These are phyloP conservation scores for Benincasa hispida DNA, from an alignment of 306 rosid genomes.

Conservation along the genomic window DNA sequence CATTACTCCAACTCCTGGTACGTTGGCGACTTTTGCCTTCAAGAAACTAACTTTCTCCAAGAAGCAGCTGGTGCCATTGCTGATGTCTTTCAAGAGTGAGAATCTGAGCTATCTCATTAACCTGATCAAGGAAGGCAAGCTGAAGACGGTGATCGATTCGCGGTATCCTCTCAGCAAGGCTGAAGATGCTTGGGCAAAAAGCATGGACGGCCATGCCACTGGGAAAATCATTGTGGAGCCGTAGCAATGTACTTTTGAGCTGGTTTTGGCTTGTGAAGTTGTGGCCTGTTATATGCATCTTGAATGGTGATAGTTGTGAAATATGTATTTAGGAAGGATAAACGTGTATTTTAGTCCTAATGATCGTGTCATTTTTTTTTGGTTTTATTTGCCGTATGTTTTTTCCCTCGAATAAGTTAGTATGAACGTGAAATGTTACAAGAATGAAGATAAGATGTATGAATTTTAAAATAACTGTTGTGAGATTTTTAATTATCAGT, in stretches of 20 bases:
- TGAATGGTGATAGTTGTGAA: background rate
- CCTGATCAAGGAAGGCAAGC: constrained; percentile 42
- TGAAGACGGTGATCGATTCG: constrained; percentile 39
- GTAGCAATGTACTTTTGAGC: background rate
- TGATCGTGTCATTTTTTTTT: background rate
- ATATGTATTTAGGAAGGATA: background rate
- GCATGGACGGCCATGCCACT: constrained; percentile 45
- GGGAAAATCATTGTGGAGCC: constrained; percentile 62
- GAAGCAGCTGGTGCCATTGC: constrained; percentile 33
- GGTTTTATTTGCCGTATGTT: background rate
- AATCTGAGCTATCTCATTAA: constrained; percentile 30
- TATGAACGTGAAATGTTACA: background rate
- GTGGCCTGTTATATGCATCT: background rate
- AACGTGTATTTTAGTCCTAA: background rate
- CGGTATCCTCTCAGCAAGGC: constrained; percentile 43
- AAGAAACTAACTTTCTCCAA: constrained; percentile 43
- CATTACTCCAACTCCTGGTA: constrained; percentile 23
- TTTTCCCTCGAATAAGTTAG: background rate
- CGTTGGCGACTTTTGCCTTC: constrained; percentile 18
- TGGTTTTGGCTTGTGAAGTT: background rate
- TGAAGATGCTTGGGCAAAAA: constrained; percentile 74
- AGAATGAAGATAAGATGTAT: background rate
- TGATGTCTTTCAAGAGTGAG: constrained; percentile 20
- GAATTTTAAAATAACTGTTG: background rate
- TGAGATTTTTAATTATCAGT: background rate